phyloP scores from a whole-genome alignment of 768 basidiomycete species.

The Phaeolepiota aurea region DNA sequence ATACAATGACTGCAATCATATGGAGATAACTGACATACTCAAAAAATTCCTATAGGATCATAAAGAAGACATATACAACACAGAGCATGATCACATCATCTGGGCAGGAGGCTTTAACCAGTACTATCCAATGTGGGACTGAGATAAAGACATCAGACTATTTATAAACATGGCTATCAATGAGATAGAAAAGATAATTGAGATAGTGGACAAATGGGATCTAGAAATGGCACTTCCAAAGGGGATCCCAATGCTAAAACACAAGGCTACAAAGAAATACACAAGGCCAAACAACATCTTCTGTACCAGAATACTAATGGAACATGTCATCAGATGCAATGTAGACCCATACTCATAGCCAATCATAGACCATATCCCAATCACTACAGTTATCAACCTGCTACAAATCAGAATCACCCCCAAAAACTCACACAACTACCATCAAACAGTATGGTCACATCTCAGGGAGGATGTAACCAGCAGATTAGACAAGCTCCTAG shows the following conservation, averaged over 20 bases:
- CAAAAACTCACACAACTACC: conserved; percentile 2
- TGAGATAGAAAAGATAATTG: conserved; percentile 14
- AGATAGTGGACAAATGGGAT: conserved; percentile 10
- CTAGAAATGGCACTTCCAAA: conserved; percentile 23
- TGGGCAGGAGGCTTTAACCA: conserved; percentile 32
- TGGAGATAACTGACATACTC: conserved; percentile 10
- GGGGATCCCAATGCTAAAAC: conserved; percentile 20
- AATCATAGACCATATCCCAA: conserved; percentile 28
- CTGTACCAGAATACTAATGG: conserved; percentile 8
- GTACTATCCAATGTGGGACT: conserved; percentile 31
- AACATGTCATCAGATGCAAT: conserved; percentile 16
- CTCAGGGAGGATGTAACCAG: conserved; percentile 13
- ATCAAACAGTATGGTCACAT: conserved; percentile 15
- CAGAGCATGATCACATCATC: conserved; percentile 7
- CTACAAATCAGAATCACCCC: neutral
- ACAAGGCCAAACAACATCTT: conserved; percentile 34
- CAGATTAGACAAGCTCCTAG: neutral
- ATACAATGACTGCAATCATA: conserved; percentile 23
- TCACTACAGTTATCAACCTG: conserved; percentile 18
- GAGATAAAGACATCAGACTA: conserved; percentile 10
- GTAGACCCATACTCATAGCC: conserved; percentile 8
- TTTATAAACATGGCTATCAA: conserved; percentile 12
- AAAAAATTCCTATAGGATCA: neutral
- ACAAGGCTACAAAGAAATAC: conserved; percentile 15
- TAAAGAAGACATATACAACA: neutral